These are phyloP conservation scores for Auriscalpium microsporum DNA, from an alignment of 768 basidiomycete genomes.

Conservation along the genomic window DNA sequence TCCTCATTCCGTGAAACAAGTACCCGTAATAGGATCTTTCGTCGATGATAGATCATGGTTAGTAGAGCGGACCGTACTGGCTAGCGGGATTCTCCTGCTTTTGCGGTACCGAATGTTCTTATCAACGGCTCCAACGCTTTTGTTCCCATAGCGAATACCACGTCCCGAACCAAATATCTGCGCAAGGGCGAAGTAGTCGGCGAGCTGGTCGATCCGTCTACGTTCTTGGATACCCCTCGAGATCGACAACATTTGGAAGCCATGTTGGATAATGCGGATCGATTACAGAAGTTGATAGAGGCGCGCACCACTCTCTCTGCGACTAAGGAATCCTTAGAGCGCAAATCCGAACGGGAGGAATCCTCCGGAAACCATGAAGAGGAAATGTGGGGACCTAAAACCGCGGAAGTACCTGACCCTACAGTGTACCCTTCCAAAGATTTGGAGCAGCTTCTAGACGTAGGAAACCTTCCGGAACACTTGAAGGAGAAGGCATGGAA, in stretches of 20 bases:
- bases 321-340: too few species aligned
- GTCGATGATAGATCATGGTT: neutral
- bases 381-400: constrained; percentile 26
- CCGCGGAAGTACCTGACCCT: constrained; percentile 13
- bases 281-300: too few species aligned
- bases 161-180: neutral
- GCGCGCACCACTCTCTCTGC: too few species aligned
- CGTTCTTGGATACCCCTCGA: neutral
- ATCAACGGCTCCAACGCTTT: neutral
- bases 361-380: neutral
- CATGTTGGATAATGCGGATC: neutral
- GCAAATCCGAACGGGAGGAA: neutral
- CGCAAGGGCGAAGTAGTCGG: neutral
- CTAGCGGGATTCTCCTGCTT: neutral
- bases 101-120: neutral
- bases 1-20: neutral
- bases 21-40: neutral
- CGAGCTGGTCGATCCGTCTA: neutral
- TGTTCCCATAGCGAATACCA: neutral
- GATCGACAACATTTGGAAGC: neutral
- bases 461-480: neutral
- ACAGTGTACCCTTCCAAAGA: constrained; percentile 8
- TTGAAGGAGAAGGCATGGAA: constrained; percentile 1
- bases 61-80: neutral
- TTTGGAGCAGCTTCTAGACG: neutral